Evolutionary conservation across 1,139 yeast species (phyloP).

Genomic region (Candida tropicalis): DNA sequence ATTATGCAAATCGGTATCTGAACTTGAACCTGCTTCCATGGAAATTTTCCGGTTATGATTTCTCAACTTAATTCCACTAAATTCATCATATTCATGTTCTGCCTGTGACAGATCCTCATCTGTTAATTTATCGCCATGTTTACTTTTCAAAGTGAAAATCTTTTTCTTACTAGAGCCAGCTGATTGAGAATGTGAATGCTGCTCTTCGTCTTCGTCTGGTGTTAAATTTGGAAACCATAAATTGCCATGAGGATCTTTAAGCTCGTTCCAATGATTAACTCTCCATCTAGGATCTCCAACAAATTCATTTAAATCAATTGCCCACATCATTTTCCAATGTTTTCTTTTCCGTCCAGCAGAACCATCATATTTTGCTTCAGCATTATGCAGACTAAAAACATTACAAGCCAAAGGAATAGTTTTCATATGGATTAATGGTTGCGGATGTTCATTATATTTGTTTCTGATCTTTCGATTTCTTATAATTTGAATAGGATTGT

Average conservation of each 20-base stretch:
- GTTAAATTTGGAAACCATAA: conserved; percentile 54
- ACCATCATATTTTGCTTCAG: conserved; percentile 20
- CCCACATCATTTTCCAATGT: conserved; percentile 58
- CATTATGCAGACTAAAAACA: conserved; percentile 48
- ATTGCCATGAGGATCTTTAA: conserved; percentile 55
- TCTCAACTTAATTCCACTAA: conserved; percentile 3
- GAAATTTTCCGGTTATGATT: background rate
- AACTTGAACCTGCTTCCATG: conserved; percentile 7
- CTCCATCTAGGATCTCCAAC: conserved; percentile 70
- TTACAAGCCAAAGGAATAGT: conserved; percentile 55
- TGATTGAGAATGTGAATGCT: background rate
- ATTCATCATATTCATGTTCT: conserved; percentile 2
- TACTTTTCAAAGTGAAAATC: background rate
- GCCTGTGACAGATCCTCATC: background rate
- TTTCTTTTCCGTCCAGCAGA: conserved; percentile 16
- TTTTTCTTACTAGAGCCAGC: background rate
- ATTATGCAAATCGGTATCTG: conserved; percentile 14
- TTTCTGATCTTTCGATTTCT: conserved; percentile 64
- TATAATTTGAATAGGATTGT: conserved; percentile 80
- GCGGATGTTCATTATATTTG: conserved; percentile 46
- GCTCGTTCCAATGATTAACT: conserved; percentile 62
- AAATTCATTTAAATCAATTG: conserved; percentile 64
- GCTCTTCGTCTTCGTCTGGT: conserved; percentile 9
- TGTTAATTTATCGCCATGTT: conserved; percentile 5
- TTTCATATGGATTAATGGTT: conserved; percentile 30